Evolutionary conservation across 495 filamentous ascomycete genomes (phyloP).

Genomic region (Daldinia caldariorum): DNA sequence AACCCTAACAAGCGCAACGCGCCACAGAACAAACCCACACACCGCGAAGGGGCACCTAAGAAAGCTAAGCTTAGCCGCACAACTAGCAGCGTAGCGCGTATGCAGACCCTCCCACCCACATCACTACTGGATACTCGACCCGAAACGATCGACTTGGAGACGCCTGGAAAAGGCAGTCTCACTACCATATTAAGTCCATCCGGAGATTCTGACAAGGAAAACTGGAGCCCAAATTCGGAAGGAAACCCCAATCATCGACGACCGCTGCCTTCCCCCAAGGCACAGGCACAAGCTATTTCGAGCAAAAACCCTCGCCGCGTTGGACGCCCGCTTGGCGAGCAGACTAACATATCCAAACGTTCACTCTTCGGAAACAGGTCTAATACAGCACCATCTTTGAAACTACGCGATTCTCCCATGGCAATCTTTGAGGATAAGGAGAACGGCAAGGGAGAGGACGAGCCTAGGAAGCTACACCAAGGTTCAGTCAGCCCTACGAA

Average conservation of each 20-base stretch:
- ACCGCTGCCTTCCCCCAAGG: slow-evolving; percentile 30
- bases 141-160: slow-evolving; percentile 39
- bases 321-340: slow-evolving; percentile 49
- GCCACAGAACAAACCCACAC: slow-evolving; percentile 56
- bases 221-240: slow-evolving; percentile 72
- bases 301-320: slow-evolving; percentile 51
- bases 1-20: slow-evolving; percentile 69
- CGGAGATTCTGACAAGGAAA: slow-evolving; percentile 92
- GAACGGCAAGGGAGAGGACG: not conserved
- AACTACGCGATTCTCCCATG: slow-evolving; percentile 36
- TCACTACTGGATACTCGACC: slow-evolving; percentile 36
- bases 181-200: slow-evolving; percentile 46
- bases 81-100: slow-evolving; percentile 71
- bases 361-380: slow-evolving; percentile 46
- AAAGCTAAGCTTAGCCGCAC: slow-evolving; percentile 73
- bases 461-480: not conserved
- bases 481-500: slow-evolving; percentile 61
- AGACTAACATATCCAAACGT: slow-evolving; percentile 35
- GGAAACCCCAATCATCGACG: slow-evolving; percentile 53
- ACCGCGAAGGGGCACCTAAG: slow-evolving; percentile 61
- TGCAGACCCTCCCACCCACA: slow-evolving; percentile 61
- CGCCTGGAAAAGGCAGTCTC: slow-evolving; percentile 52
- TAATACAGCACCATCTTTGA: slow-evolving; percentile 47
- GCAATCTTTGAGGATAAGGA: slow-evolving; percentile 57
- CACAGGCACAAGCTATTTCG: not conserved